A percentile compares a stretch with the other conserved stretches of the same genome.
Evolutionary conservation across 2,329 filamentous ascomycete genomes (phyloP).

Genomic region (Alternaria solani): DNA sequence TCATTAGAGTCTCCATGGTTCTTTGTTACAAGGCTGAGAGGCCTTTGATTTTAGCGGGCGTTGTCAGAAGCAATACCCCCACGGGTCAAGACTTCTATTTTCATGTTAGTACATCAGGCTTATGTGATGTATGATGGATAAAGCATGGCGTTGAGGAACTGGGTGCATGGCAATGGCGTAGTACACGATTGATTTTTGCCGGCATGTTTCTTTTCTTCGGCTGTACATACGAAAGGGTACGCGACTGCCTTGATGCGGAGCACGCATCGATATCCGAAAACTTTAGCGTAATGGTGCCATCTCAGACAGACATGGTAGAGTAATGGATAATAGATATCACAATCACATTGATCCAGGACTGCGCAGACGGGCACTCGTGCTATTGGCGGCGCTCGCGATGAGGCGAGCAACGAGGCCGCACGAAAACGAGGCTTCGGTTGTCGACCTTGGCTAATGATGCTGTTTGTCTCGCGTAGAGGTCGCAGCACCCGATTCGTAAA

Average conservation of each 20-base stretch:
- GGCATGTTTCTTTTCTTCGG: slow-evolving; percentile 20
- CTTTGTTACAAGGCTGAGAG: slow-evolving; percentile 11
- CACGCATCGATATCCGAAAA: slow-evolving; percentile 12
- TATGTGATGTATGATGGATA: slow-evolving; percentile 21
- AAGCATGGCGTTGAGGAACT: slow-evolving; percentile 30
- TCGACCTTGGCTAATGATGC: slow-evolving; percentile 5
- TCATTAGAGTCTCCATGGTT: slow-evolving; percentile 18
- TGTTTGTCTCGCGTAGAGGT: slow-evolving; percentile 3
- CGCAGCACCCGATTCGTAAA: slow-evolving; percentile 1
- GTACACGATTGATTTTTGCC: slow-evolving; percentile 14
- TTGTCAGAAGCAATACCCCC: slow-evolving; percentile 36
- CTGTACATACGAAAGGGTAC: slow-evolving; percentile 11
- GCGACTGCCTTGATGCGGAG: slow-evolving; percentile 9
- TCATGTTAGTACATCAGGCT: slow-evolving; percentile 34
- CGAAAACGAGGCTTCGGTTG: neutral
- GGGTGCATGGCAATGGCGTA: slow-evolving; percentile 33
- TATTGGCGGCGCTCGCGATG: slow-evolving; percentile 3
- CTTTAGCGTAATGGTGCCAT: slow-evolving; percentile 20
- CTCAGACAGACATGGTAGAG: slow-evolving; percentile 9
- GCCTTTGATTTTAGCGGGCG: slow-evolving; percentile 31
- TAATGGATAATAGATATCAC: slow-evolving; percentile 11
- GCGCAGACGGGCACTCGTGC: neutral
- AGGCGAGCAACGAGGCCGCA: slow-evolving; percentile 4
- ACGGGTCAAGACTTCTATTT: slow-evolving; percentile 37
- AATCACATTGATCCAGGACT: slow-evolving; percentile 2